Base-by-base conservation (phyloP, 2,329 filamentous ascomycete species). In the Alternaria novae-zelandiae region DNA sequence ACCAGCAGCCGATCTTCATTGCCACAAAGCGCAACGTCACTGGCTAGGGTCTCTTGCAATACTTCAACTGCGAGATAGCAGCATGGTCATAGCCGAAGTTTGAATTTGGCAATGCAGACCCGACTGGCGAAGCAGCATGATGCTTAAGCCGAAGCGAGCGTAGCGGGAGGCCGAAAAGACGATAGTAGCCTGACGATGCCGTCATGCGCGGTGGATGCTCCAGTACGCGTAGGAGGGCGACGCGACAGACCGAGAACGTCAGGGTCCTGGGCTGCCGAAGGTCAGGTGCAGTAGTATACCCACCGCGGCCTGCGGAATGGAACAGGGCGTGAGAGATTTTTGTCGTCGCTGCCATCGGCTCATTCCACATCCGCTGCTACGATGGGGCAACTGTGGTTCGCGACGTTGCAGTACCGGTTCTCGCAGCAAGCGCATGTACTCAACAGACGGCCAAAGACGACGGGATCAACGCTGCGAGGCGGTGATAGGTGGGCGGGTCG, bases 281-380 rank as follows among this genome's bases (percentile, higher is more conserved):
- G 75, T 78, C 75, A 78, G 69, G 73, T 78, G 75, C 69, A 65
- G 55, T 49, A 54, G 23, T 53, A 65, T 67, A 65, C 57, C 66
- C 66, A 64, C 64, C 50, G 58, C 43, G 66, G 59, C 67, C 66
- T 70, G 66, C 65, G 65, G 57, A 65, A 72, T 66, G 44, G 59
- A 68, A 73, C 73, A 66, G 63, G 67, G 67, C 54, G 47, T 59
- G 65, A 47, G 53, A 50, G 44, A 53, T 54, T 46, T 51, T 60
- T 25, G 47, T 59, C 57, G 20, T 47, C 51, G 15, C 54, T 44
- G 44, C 47, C 28, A 44, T 43, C 41, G 46, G 54, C 47, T 41
- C 30, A 23, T 56, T 21, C 43, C 41, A 17, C 51, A 28, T 47
- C n/a, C 49, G 49, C 13, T 21, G 49, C 28, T 51, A 32, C 49